phyloP scores from a whole-genome alignment of 2,329 filamentous ascomycete genomes.

The Alternaria hordeiaustralica region DNA sequence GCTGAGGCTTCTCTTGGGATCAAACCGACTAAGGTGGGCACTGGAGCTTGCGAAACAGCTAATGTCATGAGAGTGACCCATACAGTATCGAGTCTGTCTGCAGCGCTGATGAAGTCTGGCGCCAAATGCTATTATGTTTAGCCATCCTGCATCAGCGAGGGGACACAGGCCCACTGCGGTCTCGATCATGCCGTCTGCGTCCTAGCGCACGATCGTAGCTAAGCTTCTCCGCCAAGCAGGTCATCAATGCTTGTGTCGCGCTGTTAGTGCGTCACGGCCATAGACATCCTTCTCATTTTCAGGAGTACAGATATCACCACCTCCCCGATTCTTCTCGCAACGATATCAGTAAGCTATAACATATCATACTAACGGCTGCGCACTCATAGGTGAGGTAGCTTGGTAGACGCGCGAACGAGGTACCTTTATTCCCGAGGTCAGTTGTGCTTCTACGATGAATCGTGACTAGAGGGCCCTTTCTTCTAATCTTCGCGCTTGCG shows the following conservation, averaged over 20 bases:
- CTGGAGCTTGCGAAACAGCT: neutral
- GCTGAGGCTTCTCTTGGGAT: neutral
- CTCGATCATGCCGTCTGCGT: conserved; percentile 11
- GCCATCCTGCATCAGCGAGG: neutral
- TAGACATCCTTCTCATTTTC: neutral
- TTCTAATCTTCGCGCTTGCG: neutral
- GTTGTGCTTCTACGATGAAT: neutral
- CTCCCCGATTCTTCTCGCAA: neutral
- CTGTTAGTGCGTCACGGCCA: conserved; percentile 5
- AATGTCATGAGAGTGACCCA: neutral
- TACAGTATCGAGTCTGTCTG: neutral
- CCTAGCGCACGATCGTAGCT: conserved; percentile 16
- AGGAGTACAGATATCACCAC: neutral
- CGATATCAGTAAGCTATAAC: neutral
- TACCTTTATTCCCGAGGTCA: neutral
- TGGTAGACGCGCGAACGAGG: neutral
- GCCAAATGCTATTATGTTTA: neutral
- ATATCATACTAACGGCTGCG: neutral
- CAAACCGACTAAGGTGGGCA: neutral
- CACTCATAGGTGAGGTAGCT: neutral
- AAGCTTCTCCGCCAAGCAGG: conserved; percentile 37
- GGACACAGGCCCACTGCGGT: neutral
- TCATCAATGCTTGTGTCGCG: conserved; percentile 29
- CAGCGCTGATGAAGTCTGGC: neutral
- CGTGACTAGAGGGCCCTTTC: neutral